These are phyloP conservation scores for Talaromyces sp. DNA, from an alignment of 2,329 filamentous ascomycete species.

Conservation along the genomic window DNA sequence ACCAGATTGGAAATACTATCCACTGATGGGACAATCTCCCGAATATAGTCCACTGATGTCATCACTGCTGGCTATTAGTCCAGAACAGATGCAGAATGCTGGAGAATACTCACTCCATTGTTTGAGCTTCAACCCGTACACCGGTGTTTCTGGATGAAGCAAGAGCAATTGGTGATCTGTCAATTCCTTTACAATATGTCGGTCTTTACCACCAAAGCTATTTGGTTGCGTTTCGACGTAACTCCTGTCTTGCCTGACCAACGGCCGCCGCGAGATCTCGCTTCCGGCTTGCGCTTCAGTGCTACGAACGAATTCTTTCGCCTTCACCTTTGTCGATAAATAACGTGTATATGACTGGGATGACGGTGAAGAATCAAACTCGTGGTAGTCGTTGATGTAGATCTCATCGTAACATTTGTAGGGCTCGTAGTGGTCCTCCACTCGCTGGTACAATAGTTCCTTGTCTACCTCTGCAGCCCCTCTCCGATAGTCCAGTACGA, in stretches of 20 bases:
- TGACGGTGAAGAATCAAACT: background rate
- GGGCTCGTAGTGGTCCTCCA: background rate
- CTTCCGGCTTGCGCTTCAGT: background rate
- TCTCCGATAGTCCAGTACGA: background rate
- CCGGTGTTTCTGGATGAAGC: background rate
- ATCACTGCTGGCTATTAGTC: background rate
- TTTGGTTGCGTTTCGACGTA: background rate
- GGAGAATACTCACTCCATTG: constrained; percentile 5
- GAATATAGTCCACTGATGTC: background rate
- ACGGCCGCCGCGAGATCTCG: background rate
- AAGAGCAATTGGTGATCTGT: background rate
- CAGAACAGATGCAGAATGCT: background rate
- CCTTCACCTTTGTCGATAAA: background rate
- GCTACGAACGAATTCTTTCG: background rate
- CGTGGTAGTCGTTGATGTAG: background rate
- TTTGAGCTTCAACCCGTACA: constrained; percentile 3
- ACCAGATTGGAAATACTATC: constrained; percentile 6
- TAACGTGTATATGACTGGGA: background rate
- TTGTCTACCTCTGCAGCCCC: background rate
- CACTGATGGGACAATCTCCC: background rate
- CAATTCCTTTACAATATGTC: background rate
- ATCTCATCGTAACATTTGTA: background rate
- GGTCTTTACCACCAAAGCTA: background rate
- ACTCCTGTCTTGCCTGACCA: background rate
- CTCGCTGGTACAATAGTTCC: background rate